Evolutionary conservation across 1,139 yeast genomes (phyloP).

Genomic region (Protomyces arabidopsidicola): DNA sequence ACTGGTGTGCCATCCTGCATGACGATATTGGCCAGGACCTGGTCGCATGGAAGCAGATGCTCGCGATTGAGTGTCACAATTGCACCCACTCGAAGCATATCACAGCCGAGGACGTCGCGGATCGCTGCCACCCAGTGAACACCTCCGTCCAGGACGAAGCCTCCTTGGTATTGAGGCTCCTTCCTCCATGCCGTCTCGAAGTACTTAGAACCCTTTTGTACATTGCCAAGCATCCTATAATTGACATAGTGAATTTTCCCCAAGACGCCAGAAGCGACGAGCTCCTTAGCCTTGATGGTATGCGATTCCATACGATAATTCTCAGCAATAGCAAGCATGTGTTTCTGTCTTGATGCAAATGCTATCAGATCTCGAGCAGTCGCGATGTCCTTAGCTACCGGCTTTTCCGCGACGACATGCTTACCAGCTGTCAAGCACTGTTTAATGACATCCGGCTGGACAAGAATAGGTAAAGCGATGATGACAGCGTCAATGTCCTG

Average conservation of each 20-base stretch:
- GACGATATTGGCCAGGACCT: not conserved
- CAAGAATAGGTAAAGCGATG: slow-evolving; percentile 33
- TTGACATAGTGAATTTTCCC: slow-evolving; percentile 19
- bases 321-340: slow-evolving; percentile 29
- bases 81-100: slow-evolving; percentile 1
- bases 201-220: slow-evolving; percentile 30
- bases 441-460: slow-evolving; percentile 32
- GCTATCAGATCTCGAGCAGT: slow-evolving; percentile 31
- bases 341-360: not conserved
- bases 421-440: slow-evolving; percentile 33
- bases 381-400: slow-evolving; percentile 32
- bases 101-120: slow-evolving; percentile 31
- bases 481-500: slow-evolving; percentile 34
- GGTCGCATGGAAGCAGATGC: not conserved
- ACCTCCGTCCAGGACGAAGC: slow-evolving; percentile 36
- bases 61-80: not conserved
- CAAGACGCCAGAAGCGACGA: slow-evolving; percentile 4
- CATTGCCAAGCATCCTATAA: slow-evolving; percentile 2
- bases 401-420: slow-evolving; percentile 34
- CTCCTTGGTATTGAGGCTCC: slow-evolving; percentile 36
- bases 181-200: slow-evolving; percentile 35
- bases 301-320: slow-evolving; percentile 29
- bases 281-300: slow-evolving; percentile 5
- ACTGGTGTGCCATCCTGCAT: not conserved
- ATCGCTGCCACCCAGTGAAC: slow-evolving; percentile 35